Base-by-base conservation (phyloP, 1,139 yeast species). In the Yamadazyma membranifaciens region DNA sequence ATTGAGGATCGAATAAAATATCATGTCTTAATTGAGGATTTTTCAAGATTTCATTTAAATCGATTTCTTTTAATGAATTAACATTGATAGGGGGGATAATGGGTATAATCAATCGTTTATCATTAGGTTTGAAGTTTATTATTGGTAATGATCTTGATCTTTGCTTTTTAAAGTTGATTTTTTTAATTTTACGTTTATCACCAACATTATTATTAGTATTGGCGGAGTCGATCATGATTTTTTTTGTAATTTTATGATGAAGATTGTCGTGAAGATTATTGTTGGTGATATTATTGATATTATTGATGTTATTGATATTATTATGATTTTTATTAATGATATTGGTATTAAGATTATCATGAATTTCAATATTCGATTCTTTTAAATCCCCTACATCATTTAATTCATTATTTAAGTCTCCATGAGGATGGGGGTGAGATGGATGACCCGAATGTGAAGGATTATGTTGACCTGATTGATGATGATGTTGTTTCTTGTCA, bases 1-100 rank as follows among this genome's bases (percentile, higher is more conserved):
- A 73, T 57, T 87, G 88, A 13, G 97, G 95, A 64, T 91, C 97
- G 59, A 91, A 91, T 22, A 88, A 74, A 44, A 91, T 87, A 58
- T 91, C 98, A 60, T 91, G 98, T 48, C 98, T 78, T 44, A 91
- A 71, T 62, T 88, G 96, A 7, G 96, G 96, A 62, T 91, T 91
- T 58, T 87, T 87, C 54, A 91, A 73, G 42, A 92, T 89, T 57
- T 89, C 96, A 47, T 86, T 87, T 40, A 91, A 67, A 56, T 91
- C 97, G 45, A 91, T 87, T 60, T 89, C 96, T 51, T 84, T 80
- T 51, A 91, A 72, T 33, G 89, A 81, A 55, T 85, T 92, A 42
- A 87, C 68, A 60, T 87, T 88, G 43, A 89, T 91, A 0, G 96
- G 96, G 1, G 98, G 98, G 22, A 70, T 62, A 15, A 73, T 72